Evolutionary conservation across 306 rosid species (phyloP).

Genomic region (Geum urbanum): DNA sequence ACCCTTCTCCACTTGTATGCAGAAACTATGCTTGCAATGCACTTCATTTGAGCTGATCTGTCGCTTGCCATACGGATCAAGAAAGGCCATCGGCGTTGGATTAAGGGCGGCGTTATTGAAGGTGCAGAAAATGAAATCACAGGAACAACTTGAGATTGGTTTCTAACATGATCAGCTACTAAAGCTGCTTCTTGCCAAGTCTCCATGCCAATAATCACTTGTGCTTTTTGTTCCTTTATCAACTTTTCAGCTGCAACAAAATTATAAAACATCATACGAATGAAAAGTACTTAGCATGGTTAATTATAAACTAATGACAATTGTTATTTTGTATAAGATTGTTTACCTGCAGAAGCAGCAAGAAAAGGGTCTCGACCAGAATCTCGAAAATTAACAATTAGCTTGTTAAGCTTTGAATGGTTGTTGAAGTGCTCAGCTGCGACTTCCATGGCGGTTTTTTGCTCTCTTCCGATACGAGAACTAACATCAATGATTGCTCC

Average conservation of each 20-base stretch:
- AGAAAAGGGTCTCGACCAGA: slow-evolving; percentile 12
- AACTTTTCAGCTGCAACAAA: slow-evolving; percentile 29
- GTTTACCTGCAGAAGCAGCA: slow-evolving; percentile 29
- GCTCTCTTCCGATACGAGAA: slow-evolving; percentile 40
- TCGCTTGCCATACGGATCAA: slow-evolving; percentile 26
- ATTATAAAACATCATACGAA: neutral
- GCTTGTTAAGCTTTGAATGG: slow-evolving; percentile 6
- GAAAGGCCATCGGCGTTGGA: slow-evolving; percentile 32
- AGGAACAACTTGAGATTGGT: slow-evolving; percentile 18
- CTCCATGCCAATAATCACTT: slow-evolving; percentile 33
- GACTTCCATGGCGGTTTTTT: slow-evolving; percentile 46
- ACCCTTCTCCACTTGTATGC: slow-evolving; percentile 25
- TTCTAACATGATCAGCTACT: slow-evolving; percentile 18
- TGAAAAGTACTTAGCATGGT: no score
- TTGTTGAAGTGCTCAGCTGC: slow-evolving; percentile 38
- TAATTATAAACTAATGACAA: no score
- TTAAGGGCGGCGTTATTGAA: slow-evolving; percentile 18
- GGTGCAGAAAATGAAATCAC: slow-evolving; percentile 31
- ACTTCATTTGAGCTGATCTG: slow-evolving; percentile 12
- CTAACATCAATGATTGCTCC: slow-evolving; percentile 41
- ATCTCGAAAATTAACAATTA: slow-evolving; percentile 18
- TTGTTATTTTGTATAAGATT: neutral
- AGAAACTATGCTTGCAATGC: slow-evolving; percentile 25
- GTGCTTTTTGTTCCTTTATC: slow-evolving; percentile 20
- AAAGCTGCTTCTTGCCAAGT: slow-evolving; percentile 30